Conservation (phyloP, 805 yeast genomes). For the Metschnikowia koreensis region DNA sequence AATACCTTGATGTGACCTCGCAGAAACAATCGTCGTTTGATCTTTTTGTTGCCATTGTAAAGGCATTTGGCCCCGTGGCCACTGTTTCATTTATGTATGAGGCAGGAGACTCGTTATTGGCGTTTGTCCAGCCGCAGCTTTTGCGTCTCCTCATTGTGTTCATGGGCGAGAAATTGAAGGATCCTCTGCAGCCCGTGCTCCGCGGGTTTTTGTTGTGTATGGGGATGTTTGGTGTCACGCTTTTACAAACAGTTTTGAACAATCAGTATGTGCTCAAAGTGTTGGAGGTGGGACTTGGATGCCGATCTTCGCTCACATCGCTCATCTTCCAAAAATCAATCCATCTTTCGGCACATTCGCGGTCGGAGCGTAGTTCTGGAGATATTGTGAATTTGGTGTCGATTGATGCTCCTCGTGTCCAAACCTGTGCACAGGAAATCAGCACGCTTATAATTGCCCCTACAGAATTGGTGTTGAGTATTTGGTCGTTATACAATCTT, state of each 20-base stretch:
- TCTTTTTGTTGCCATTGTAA: constrained; percentile 20
- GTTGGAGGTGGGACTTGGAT: constrained; percentile 52
- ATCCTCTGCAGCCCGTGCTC: constrained; percentile 15
- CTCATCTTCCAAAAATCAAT: constrained; percentile 24
- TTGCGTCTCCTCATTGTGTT: constrained; percentile 63
- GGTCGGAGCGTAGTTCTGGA: constrained; percentile 21
- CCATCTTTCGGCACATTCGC: constrained; percentile 18
- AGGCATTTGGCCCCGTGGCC: constrained; percentile 28
- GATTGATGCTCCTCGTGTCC: constrained; percentile 25
- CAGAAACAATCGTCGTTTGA: constrained; percentile 5
- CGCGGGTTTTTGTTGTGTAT: constrained; percentile 18
- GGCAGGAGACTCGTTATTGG: constrained; percentile 21
- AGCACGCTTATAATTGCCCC: constrained; percentile 19
- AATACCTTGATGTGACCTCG: constrained; percentile 17
- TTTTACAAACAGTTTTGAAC: constrained; percentile 57
- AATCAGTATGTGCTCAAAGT: constrained; percentile 67
- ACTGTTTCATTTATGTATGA: constrained; percentile 25
- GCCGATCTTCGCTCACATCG: constrained; percentile 22
- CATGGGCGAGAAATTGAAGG: constrained; percentile 41
- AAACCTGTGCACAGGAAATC: constrained; percentile 20
- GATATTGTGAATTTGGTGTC: constrained; percentile 26
- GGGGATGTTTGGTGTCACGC: constrained; percentile 57
- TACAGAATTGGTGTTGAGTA: constrained; percentile 18
- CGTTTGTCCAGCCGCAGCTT: constrained; percentile 82
- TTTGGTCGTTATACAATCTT: constrained; percentile 23